These are phyloP conservation scores for Diplotaxis tenuifolia DNA, from an alignment of 345 rosid genomes.

Conservation along the genomic window DNA sequence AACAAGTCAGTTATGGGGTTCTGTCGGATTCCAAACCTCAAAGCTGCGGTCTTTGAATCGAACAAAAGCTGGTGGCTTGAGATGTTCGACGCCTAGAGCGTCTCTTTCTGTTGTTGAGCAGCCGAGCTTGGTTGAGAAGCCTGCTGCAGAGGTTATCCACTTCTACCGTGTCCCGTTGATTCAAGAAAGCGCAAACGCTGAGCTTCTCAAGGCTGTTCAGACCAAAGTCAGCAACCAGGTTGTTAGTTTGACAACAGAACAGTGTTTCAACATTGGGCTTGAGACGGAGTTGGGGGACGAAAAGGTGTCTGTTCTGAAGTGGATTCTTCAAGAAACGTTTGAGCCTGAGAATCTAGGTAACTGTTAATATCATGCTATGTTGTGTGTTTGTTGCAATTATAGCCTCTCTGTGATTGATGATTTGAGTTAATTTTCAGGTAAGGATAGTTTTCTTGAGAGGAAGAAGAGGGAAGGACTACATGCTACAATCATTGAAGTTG, in stretches of 20 bases:
- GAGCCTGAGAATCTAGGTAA: slow-evolving; percentile 82
- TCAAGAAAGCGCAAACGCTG: slow-evolving; percentile 66
- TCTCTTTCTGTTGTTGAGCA: slow-evolving; percentile 47
- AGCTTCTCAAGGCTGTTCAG: slow-evolving; percentile 63
- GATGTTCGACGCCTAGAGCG: slow-evolving; percentile 34
- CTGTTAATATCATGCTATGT: neutral
- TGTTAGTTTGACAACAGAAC: slow-evolving; percentile 74
- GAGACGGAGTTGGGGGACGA: slow-evolving; percentile 42
- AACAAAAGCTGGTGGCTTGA: slow-evolving; percentile 44
- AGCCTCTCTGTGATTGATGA: neutral
- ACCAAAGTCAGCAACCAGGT: slow-evolving; percentile 64
- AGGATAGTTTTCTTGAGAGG: slow-evolving; percentile 73
- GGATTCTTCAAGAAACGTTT: slow-evolving; percentile 90
- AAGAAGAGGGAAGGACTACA: slow-evolving; percentile 61
- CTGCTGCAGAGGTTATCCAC: slow-evolving; percentile 60
- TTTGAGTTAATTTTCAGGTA: slow-evolving; percentile 43
- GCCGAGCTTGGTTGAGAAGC: slow-evolving; percentile 48
- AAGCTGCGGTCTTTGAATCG: slow-evolving; percentile 9
- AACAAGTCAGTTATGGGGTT: slow-evolving; percentile 47
- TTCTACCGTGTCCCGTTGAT: slow-evolving; percentile 74
- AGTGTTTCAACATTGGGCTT: slow-evolving; percentile 79
- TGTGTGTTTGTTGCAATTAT: neutral
- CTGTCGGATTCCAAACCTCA: slow-evolving; percentile 28
- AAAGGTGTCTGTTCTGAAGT: slow-evolving; percentile 57
- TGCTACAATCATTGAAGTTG: slow-evolving; percentile 70